Conservation (phyloP, 768 basidiomycete species). For the Kwoniella heveanensis region DNA sequence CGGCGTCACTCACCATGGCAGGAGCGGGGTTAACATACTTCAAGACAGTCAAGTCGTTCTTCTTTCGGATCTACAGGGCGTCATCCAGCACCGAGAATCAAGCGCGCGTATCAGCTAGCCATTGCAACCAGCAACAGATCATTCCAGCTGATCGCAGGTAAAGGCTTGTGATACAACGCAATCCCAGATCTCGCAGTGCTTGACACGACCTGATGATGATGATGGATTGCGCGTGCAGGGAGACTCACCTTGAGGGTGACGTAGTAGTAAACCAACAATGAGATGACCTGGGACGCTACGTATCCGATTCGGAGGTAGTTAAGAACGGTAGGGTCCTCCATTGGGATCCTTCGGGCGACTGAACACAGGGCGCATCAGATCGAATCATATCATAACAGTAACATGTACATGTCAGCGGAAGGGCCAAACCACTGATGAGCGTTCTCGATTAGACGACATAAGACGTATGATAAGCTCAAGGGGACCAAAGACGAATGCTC, state of each 20-base stretch:
- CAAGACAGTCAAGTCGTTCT: slow-evolving; percentile 93
- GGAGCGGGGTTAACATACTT: slow-evolving; percentile 86
- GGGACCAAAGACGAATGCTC: background rate
- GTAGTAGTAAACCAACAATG: slow-evolving; percentile 77
- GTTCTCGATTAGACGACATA: background rate
- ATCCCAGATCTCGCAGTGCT: too few species aligned
- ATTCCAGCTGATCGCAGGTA: too few species aligned
- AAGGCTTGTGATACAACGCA: too few species aligned
- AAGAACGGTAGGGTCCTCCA: slow-evolving; percentile 82
- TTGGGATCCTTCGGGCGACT: slow-evolving; percentile 90
- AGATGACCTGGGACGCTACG: slow-evolving; percentile 69
- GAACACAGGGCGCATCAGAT: too few species aligned
- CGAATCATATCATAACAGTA: too few species aligned
- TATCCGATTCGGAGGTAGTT: slow-evolving; percentile 83
- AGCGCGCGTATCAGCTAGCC: slow-evolving; percentile 1
- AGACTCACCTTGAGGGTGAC: slow-evolving; percentile 69
- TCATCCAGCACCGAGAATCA: too few species aligned
- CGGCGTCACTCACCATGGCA: slow-evolving; percentile 74
- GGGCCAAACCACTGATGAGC: background rate
- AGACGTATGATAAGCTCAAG: background rate
- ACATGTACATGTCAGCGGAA: slow-evolving; percentile 16
- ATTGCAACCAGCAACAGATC: too few species aligned
- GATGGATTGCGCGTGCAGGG: too few species aligned
- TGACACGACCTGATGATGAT: too few species aligned
- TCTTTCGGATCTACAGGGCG: slow-evolving; percentile 82